Evolutionary conservation across 805 yeast species (phyloP), one percentile per base, ranked within the genome.

Genomic region (Wickerhamomyces subpelliculosus): DNA sequence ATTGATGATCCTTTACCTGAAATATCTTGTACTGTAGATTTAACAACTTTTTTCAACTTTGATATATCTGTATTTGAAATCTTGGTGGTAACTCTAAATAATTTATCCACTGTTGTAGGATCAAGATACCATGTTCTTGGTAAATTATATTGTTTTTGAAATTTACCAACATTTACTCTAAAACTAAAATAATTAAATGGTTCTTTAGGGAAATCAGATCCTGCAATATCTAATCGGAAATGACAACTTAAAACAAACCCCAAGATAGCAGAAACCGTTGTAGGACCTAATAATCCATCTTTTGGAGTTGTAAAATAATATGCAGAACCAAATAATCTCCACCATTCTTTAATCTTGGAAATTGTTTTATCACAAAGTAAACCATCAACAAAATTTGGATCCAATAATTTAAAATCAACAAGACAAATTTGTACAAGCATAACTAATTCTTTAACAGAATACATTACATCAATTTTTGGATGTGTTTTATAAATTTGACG

Each of bases 121-220:
- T 83, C 88, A 25, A 84, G 62, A 43, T 68, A 70, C 42, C 75
- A 57, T 19, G 72, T 70, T 41, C 67, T 65, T 4, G 71, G 69
- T 8, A 82, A 51, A 44, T 73, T 71, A 45, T 70, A 67, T 42
- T 79, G 83, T 52, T 78, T 84, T 57, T 93, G 97, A 56, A 89
- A 90, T 42, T 76, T 80, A 2, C 77, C 75, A 20, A 93, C 71
- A 7, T 87, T 74, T 3, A 70, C 57, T 60, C 78, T 71, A 49
- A 90, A 83, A 35, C 71, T 72, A 37, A 79, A 82, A 36, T 77
- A 78, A 43, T 84, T 90, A 52, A 84, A 79, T 0, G 95, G 90
- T 54, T 93, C 97, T 52, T 86, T 84, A 78, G 93, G 42, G 68
- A 82, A 49, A 68, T 84, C 51, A 61, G 72, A 60, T 55, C 75